Conservation (phyloP, 2,329 filamentous ascomycete species). For the Cryphonectria naterciae region DNA sequence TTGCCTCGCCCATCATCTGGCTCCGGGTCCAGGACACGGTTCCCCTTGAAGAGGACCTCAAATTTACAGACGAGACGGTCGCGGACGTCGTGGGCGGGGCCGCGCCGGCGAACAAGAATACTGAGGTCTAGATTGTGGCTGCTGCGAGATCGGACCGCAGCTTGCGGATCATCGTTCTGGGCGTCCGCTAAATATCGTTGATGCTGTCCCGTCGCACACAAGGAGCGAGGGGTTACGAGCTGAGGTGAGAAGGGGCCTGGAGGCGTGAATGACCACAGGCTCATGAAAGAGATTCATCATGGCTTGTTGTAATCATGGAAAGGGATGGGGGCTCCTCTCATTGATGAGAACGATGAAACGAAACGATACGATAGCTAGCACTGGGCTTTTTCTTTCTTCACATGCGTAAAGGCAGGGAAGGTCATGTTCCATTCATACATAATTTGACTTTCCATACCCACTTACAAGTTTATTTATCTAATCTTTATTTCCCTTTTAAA, state of each 20-base stretch:
- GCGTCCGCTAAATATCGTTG: neutral
- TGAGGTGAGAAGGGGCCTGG: neutral
- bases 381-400: neutral
- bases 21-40: slow-evolving; percentile 81
- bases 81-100: slow-evolving; percentile 62
- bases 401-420: neutral
- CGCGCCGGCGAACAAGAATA: slow-evolving; percentile 35
- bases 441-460: neutral
- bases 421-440: neutral
- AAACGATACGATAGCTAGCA: slow-evolving; percentile 3
- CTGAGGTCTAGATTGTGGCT: slow-evolving; percentile 21
- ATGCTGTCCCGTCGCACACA: neutral
- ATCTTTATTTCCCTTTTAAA: neutral
- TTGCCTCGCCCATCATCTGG: slow-evolving; percentile 80
- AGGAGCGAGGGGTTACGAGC: neutral
- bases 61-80: slow-evolving; percentile 81
- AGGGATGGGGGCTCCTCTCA: neutral
- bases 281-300: neutral
- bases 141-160: neutral
- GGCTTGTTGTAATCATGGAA: neutral
- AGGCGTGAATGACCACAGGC: neutral
- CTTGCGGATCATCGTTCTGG: neutral
- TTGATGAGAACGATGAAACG: neutral
- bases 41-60: slow-evolving; percentile 78
- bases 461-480: neutral